These are phyloP conservation scores for Epicoccum sorghinum DNA, from an alignment of 2,329 filamentous ascomycete species.

Conservation along the genomic window DNA sequence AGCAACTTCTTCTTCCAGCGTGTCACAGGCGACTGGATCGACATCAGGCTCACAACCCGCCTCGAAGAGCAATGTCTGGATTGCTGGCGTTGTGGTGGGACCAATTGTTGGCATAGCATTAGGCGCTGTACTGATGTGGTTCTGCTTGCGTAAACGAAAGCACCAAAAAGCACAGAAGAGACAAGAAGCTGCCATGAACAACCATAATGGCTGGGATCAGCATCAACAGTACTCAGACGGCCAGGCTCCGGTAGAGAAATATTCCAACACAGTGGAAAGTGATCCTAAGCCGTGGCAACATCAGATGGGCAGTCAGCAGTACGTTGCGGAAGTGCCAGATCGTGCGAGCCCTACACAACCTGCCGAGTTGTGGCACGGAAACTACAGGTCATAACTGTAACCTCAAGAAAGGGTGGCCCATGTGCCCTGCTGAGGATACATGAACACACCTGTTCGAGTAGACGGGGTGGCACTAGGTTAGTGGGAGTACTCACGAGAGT, in stretches of 20 bases:
- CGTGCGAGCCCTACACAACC: neutral
- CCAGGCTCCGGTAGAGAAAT: conserved; percentile 6
- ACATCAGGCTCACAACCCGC: conserved; percentile 1
- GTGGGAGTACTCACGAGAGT: too few species aligned
- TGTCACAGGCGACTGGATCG: conserved; percentile 2
- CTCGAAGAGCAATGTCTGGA: conserved; percentile 19
- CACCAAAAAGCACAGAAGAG: neutral
- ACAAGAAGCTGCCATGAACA: neutral
- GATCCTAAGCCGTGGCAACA: too few species aligned
- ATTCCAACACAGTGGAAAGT: neutral
- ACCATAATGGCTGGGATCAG: neutral
- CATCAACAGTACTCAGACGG: conserved; percentile 3
- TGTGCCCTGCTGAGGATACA: too few species aligned
- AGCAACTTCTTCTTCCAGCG: neutral
- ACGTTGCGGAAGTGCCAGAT: conserved; percentile 11
- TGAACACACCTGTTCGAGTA: too few species aligned
- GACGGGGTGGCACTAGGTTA: too few species aligned
- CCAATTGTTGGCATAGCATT: conserved; percentile 18
- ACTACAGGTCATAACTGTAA: conserved; percentile 2
- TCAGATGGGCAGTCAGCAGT: neutral
- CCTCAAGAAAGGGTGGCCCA: too few species aligned
- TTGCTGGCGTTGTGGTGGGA: conserved; percentile 20
- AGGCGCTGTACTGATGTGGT: conserved; percentile 20
- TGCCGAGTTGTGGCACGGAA: conserved; percentile 19
- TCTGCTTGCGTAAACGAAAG: conserved; percentile 3